A percentile compares a stretch with the other conserved stretches of the same genome.
Conservation (phyloP, 2,329 filamentous ascomycete genomes). For the Venturia nashicola region DNA sequence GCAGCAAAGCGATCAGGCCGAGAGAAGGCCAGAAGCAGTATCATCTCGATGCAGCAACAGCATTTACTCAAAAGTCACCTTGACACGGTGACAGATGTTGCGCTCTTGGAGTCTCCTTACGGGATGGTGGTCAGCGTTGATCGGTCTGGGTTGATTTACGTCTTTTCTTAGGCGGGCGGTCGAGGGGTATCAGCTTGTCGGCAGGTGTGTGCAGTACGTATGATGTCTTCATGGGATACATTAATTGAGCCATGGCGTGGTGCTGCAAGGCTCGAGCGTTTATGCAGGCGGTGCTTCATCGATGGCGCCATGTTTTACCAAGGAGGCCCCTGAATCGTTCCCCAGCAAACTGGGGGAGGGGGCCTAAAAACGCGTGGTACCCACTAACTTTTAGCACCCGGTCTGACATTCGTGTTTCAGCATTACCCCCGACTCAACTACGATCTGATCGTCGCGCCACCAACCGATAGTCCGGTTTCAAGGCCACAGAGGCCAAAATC, state of each 20-base stretch:
- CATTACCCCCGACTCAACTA: background rate
- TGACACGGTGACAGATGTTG: conserved; percentile 78
- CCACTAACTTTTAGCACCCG: background rate
- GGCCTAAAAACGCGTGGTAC: background rate
- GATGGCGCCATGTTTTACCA: background rate
- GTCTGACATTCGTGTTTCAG: background rate
- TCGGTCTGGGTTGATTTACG: conserved; percentile 62
- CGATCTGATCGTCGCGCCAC: background rate
- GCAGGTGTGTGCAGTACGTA: background rate
- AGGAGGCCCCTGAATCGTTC: background rate
- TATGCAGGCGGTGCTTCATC: background rate
- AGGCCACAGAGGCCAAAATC: no score
- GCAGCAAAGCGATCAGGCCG: conserved; percentile 19
- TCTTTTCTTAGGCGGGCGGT: conserved; percentile 5
- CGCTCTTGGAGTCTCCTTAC: conserved; percentile 79
- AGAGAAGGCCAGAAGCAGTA: conserved; percentile 34
- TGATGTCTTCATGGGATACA: background rate
- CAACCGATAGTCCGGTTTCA: background rate
- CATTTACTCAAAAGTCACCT: conserved; percentile 75
- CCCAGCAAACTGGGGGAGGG: background rate
- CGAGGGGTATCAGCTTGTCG: background rate
- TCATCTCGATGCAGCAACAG: conserved; percentile 81
- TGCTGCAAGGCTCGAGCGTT: background rate
- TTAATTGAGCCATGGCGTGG: background rate
- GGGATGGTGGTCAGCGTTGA: conserved; percentile 89